Base-by-base conservation (phyloP, 1,284 basidiomycete genomes). In the Peniophora sp. region DNA sequence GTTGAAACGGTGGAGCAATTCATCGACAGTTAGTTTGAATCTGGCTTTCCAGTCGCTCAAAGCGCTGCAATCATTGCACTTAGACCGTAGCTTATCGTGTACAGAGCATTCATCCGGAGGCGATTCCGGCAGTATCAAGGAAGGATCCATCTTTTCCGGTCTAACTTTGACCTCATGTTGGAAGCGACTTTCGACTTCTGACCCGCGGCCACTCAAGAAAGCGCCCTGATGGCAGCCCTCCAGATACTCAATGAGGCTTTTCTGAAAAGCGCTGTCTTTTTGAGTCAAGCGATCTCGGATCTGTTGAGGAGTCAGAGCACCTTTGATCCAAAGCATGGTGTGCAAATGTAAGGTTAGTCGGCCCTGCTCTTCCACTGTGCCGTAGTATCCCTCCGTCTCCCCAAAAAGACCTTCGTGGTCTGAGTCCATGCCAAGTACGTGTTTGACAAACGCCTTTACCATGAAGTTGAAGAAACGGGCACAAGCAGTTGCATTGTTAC, bases 211-310 rank as follows among this genome's bases (percentile, higher is more conserved):
- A 47, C 39, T 32, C 27, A 32, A 32, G 27, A 51, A 47, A n/a
- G 27, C 47, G n/a, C 47, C 47, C 9, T 18, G 17, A 36, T 41
- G 39, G n/a, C 36, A 47, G 24, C 24, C 24, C 32, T 58, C 55
- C n/a, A 60, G 41, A 47, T 58, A 60, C 2, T 24, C 34, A 3
- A 60, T 20, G 2, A 66, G 37, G 2, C 44, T 18, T 18, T 39
- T 37, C 24, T 54, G 49, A 51, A 60, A 65, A 1, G 55, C 50
- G 11, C 50, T 51, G 24, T 57, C 48, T 1, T n/a, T 8, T 39
- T 56, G 53, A n/a, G 20, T 41, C 15, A 41, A 8, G 5, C 20
- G 6, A 15, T 41, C 39, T 22, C 39, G 39, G 15, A 41, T 41
- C 39, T 41, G n/a, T 22, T 41, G 20, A 8, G 39, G 39, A 5